These are phyloP conservation scores for Rhodotorula sp. DNA, from an alignment of 1,284 basidiomycete genomes.

Conservation along the genomic window DNA sequence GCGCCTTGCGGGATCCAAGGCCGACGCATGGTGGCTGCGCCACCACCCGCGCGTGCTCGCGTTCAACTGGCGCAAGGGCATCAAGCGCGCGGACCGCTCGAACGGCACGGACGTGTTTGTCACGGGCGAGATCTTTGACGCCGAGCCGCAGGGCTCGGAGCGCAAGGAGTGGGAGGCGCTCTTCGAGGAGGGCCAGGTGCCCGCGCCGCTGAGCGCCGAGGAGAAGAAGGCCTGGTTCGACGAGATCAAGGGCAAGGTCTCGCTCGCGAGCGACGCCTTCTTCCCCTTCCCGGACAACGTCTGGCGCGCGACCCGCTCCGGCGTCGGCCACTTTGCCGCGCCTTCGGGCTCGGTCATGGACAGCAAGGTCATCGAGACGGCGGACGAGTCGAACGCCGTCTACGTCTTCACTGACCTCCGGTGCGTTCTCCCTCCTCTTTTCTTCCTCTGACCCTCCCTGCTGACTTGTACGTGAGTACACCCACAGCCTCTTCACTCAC, in stretches of 20 bases:
- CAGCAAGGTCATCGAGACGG: constrained; percentile 87
- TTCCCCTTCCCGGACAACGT: constrained; percentile 99
- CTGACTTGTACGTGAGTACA: too few relatives aligned
- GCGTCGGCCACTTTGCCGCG: constrained; percentile 88
- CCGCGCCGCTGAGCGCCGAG: constrained; percentile 66
- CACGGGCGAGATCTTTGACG: constrained; percentile 74
- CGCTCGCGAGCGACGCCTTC: constrained; percentile 95
- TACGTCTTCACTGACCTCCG: constrained; percentile 81
- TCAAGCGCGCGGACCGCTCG: constrained; percentile 96
- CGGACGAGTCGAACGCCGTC: constrained; percentile 84
- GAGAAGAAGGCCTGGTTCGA: constrained; percentile 75
- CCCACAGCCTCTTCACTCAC: constrained; percentile 42
- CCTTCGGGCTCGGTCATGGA: constrained; percentile 98
- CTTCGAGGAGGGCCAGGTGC: constrained; percentile 68
- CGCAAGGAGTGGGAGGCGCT: constrained; percentile 86
- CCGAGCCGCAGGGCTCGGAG: constrained; percentile 71
- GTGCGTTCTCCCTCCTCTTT: constrained; percentile 15
- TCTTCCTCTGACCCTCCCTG: neutral
- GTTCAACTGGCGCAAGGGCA: constrained; percentile 94
- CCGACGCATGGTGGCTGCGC: constrained; percentile 99
- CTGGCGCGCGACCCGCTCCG: constrained; percentile 85
- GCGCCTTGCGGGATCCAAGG: constrained; percentile 92
- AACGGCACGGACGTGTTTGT: constrained; percentile 98
- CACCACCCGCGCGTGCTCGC: constrained; percentile 90
- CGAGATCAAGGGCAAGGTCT: constrained; percentile 72